Evolutionary conservation across 345 rosid genomes (phyloP), one percentile per base, ranked within the genome.

Genomic region (Populus tremula): DNA sequence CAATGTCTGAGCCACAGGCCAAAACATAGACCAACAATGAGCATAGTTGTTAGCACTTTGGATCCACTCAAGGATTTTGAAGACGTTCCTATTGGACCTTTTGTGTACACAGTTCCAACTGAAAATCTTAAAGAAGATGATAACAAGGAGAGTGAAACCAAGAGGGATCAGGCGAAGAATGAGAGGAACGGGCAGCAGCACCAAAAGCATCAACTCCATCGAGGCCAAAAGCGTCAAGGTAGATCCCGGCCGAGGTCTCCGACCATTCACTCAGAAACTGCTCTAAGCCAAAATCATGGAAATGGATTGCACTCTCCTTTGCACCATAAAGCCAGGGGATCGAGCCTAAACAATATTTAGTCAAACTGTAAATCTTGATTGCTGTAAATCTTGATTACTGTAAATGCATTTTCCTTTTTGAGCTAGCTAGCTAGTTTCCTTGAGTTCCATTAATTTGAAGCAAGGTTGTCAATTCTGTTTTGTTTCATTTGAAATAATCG

Each of bases 1-100:
- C 89, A 62, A 73, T 94, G 97, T 87, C 86, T 94, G 69, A 89
- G 97, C 74, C 89, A 89, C 69, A 78, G 97, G 79, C 91, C 97
- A 0, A 94, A 91, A 86, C 90, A 83, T 45, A 86, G 98, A 65
- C 98, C 98, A 0, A 75, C 77, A 25, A 90, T 94, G 94, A 83
- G 90, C 31, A 21, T 74, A 0, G 93, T 94, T 8, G 93, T 94
- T n/a, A 78, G 84, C 72, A 89, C 79, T 2, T 77, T 94, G 50
- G 92, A 89, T 27, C 87, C 91, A 16, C 92, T 94, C 63, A 80
- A 87, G 80, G 90, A 89, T 63, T 86, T 76, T 35, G 84, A 84
- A 2, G 97, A 94, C 75, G 63, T 89, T 31, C 84, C 91, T 0
- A 67, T 84, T 23, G 93, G 94, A 38, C 81, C 97, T 5, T 93